These are phyloP conservation scores for Wakefieldia striispora DNA, from an alignment of 768 basidiomycete genomes.

Conservation along the genomic window DNA sequence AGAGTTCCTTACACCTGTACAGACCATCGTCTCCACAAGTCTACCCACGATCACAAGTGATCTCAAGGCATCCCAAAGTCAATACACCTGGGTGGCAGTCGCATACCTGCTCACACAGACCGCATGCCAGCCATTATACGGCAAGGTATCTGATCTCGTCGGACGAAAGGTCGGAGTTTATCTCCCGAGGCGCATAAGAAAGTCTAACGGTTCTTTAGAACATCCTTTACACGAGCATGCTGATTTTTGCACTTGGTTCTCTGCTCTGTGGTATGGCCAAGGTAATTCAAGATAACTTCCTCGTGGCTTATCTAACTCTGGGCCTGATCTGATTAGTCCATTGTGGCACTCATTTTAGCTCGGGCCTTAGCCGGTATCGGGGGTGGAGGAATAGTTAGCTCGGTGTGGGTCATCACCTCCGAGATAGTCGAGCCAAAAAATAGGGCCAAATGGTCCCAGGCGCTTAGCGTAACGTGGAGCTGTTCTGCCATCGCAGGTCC, in stretches of 20 bases:
- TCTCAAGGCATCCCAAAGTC: conserved; percentile 60
- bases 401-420: conserved; percentile 84
- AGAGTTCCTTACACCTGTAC: conserved; percentile 7
- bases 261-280: conserved; percentile 72
- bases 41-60: conserved; percentile 78
- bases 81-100: conserved; percentile 86
- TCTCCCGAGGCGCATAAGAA: conserved; percentile 2
- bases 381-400: conserved; percentile 83
- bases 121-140: conserved; percentile 81
- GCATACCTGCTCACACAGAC: conserved; percentile 87
- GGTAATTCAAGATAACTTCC: conserved; percentile 38
- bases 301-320: conserved; percentile 8
- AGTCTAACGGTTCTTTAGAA: conserved; percentile 39
- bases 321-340: conserved; percentile 27
- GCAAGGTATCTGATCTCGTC: conserved; percentile 72
- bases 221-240: conserved; percentile 70
- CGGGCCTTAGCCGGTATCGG: conserved; percentile 72
- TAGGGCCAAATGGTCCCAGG: conserved; percentile 83
- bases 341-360: conserved; percentile 64
- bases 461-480: conserved; percentile 82
- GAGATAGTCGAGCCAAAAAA: conserved; percentile 72
- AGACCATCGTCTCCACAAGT: conserved; percentile 79
- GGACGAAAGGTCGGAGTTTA: conserved; percentile 64
- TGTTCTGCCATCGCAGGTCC: conserved; percentile 85
- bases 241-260: conserved; percentile 76